phyloP scores from a whole-genome alignment of 129 eudicot genomes.

The Escallonia rubra region DNA sequence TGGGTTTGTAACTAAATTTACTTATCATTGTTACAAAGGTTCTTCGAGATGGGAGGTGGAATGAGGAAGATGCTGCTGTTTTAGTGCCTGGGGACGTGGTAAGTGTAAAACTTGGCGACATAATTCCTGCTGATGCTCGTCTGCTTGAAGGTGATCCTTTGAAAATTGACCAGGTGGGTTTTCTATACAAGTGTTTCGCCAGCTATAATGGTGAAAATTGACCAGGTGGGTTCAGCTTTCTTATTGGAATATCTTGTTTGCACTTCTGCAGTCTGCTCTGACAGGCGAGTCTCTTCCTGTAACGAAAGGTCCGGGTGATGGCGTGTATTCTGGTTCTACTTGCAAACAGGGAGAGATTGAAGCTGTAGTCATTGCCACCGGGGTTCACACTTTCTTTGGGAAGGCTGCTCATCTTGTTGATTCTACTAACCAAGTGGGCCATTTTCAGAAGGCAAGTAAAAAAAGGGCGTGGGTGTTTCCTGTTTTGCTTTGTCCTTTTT shows the following conservation, averaged over 20 bases:
- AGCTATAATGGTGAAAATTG: background rate
- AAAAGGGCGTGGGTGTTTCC: background rate
- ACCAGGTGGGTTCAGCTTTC: background rate
- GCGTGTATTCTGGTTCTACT: slow-evolving; percentile 96
- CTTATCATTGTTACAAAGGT: slow-evolving; percentile 34
- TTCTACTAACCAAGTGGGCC: slow-evolving; percentile 93
- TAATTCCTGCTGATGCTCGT: slow-evolving; percentile 97
- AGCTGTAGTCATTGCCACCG: slow-evolving; percentile 95
- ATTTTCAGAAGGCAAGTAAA: slow-evolving; percentile 78
- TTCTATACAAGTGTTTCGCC: background rate
- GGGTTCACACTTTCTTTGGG: slow-evolving; percentile 97
- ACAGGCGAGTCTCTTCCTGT: slow-evolving; percentile 99
- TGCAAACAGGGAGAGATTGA: slow-evolving; percentile 98
- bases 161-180: slow-evolving; percentile 82
- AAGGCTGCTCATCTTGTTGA: slow-evolving; percentile 99
- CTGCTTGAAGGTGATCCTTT: slow-evolving; percentile 95
- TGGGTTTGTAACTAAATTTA: background rate
- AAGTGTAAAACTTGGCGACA: slow-evolving; percentile 92
- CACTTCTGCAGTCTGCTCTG: slow-evolving; percentile 70
- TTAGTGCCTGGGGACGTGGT: slow-evolving; percentile 95
- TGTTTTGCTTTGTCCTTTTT: background rate
- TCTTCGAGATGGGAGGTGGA: slow-evolving; percentile 93
- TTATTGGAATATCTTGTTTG: slow-evolving; percentile 5
- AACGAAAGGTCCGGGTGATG: slow-evolving; percentile 96
- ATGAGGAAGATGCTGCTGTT: slow-evolving; percentile 81